These are phyloP conservation scores for Globisporangium carolinianum DNA, from an alignment of 352 stramenopile genomes.

Conservation along the genomic window DNA sequence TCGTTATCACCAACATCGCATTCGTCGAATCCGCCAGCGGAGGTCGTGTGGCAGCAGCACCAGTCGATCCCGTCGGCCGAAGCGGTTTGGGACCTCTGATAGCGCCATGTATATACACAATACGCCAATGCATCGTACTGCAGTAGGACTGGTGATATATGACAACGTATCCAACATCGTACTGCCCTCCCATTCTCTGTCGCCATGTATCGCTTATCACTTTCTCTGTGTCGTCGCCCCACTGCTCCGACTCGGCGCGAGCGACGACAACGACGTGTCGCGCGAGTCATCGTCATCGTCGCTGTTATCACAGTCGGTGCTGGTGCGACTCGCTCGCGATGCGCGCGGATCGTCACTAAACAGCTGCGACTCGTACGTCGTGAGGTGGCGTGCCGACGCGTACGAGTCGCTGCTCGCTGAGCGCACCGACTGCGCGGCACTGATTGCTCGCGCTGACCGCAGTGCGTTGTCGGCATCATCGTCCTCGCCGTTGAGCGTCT, in stretches of 20 bases:
- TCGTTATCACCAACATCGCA: neutral
- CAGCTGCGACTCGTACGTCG: constrained; percentile 12
- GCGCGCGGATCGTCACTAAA: constrained; percentile 5
- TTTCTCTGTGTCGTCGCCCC: too few species aligned
- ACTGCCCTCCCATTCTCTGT: too few species aligned
- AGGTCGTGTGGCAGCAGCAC: constrained; percentile 42
- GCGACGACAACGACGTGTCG: neutral
- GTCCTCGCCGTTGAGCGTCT: neutral
- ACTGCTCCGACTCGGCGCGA: neutral
- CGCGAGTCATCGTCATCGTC: constrained; percentile 2
- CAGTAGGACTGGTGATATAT: neutral
- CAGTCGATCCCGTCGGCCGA: constrained; percentile 27
- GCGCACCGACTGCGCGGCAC: constrained; percentile 9
- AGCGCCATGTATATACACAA: too few species aligned
- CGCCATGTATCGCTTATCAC: too few species aligned
- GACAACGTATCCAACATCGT: neutral
- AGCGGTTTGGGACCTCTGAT: constrained; percentile 71
- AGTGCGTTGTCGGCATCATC: neutral
- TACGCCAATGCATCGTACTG: too few species aligned
- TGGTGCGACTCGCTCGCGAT: constrained; percentile 15
- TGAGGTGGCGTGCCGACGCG: constrained; percentile 15
- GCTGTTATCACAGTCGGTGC: neutral
- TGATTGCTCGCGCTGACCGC: neutral
- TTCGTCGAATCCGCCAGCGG: constrained; percentile 16
- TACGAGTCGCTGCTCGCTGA: constrained; percentile 22